Conservation (phyloP, 345 rosid species). For the Eucalyptus tenuipes region DNA sequence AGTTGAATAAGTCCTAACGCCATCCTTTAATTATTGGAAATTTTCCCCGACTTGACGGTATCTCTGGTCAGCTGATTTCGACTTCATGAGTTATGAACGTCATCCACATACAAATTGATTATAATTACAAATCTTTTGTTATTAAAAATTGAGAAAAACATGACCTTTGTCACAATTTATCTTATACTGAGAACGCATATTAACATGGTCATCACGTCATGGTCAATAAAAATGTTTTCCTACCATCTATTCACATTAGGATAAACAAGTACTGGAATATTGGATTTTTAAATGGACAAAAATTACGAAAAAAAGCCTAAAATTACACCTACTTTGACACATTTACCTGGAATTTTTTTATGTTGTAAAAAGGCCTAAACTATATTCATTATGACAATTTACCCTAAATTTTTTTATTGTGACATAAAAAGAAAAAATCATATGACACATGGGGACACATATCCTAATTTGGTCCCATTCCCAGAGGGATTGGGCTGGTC, state of each 20-base stretch:
- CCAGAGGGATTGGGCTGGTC: background rate
- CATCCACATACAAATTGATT: background rate
- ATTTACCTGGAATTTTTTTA: background rate
- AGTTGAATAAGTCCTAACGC: background rate
- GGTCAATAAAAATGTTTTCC: background rate
- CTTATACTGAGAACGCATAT: background rate
- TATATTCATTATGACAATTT: background rate
- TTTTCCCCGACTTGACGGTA: background rate
- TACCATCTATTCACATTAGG: background rate
- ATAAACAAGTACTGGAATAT: background rate
- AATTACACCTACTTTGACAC: too few relatives aligned
- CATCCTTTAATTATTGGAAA: background rate
- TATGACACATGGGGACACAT: background rate
- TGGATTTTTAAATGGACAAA: background rate
- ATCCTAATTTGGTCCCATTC: too few relatives aligned
- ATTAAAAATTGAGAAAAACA: background rate
- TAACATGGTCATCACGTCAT: background rate
- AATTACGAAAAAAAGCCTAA: background rate
- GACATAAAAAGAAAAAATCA: background rate
- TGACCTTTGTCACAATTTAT: background rate
- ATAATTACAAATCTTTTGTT: background rate
- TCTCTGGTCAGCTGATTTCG: background rate
- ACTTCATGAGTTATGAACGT: background rate
- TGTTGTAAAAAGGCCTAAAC: too few relatives aligned
- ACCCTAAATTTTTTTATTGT: background rate